Evolutionary conservation across 345 rosid genomes (phyloP), one percentile per base, ranked within the genome.

Genomic region (Salix koriyanagi): DNA sequence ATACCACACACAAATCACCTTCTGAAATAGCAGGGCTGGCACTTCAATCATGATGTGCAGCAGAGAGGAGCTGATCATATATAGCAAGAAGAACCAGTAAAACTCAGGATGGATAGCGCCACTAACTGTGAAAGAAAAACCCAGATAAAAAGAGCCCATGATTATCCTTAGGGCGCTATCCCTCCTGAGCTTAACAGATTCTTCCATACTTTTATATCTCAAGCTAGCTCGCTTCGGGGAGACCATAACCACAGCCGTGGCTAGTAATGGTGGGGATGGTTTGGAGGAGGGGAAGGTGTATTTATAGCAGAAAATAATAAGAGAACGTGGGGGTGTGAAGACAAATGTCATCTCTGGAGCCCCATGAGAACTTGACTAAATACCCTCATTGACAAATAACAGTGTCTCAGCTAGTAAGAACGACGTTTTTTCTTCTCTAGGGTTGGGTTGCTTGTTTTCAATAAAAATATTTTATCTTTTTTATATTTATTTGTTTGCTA

Each of bases 91-190:
- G 87, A 88, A 86, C 65, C 93, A 58, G 71, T 87, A 86, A 88
- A 90, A 88, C 93, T 90, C 93, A 90, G 93, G 90, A 90, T 90
- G 92, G 94, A 90, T 80, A 89, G 94, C 92, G 92, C 92, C 50
- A 66, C 50, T 54, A 23, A 58, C 2, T 13, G 71, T 36, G 14
- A 37, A 54, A 66, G 76, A 74, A 36, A 36, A 36, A 36, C 37
- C 76, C 36, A 3, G 26, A 37, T 14, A 67, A 21, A 2, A 30
- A 61, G 42, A 62, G 28, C 12, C n/a, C 46, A 13, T 41, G 42
- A 5, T 10, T 44, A 13, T 58, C 61, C 67, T 54, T 34, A 80
- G 83, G 92, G 93, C 90, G 93, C 93, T 90, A 90, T 90, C 93
- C 93, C 93, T 90, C 93, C 93, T 90, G 93, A 90, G 93, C 93